These are phyloP conservation scores for Aspergillus sparsus DNA, from an alignment of 495 filamentous ascomycete species.

Conservation along the genomic window DNA sequence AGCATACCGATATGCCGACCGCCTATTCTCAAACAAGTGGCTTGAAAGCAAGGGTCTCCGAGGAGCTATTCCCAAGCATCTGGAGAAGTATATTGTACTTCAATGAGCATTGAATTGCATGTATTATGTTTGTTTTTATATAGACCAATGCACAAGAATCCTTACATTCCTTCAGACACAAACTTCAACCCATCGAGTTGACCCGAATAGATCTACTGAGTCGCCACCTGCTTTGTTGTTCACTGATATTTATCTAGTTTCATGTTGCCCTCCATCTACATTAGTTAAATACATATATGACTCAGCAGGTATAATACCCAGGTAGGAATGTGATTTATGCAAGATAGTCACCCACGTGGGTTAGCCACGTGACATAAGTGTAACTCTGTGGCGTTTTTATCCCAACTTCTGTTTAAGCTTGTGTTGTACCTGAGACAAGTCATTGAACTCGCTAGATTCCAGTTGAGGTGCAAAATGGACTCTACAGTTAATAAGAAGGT, in stretches of 20 bases:
- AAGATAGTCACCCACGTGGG: too few species aligned
- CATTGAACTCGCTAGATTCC: background rate
- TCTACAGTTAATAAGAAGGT: constrained; percentile 16
- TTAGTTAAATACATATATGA: too few species aligned
- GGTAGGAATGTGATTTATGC: too few species aligned
- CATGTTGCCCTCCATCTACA: too few species aligned
- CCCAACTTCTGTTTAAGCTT: background rate
- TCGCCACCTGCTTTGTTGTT: too few species aligned
- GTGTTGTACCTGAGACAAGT: background rate
- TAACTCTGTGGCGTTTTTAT: background rate
- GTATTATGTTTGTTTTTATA: constrained; percentile 6
- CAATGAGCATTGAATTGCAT: constrained; percentile 33
- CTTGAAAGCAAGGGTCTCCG: constrained; percentile 80
- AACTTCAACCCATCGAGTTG: background rate
- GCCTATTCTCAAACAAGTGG: constrained; percentile 89
- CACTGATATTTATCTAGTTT: too few species aligned
- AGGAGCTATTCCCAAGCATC: constrained; percentile 76
- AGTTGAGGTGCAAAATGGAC: constrained; percentile 6
- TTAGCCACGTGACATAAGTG: too few species aligned
- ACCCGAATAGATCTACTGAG: too few species aligned
- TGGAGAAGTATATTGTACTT: constrained; percentile 92
- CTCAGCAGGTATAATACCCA: too few species aligned
- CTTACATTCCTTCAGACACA: background rate
- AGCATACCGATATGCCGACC: constrained; percentile 92
- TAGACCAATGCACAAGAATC: constrained; percentile 7